These are phyloP conservation scores for Yarrowia bubula DNA, from an alignment of 805 yeast species.

Conservation along the genomic window DNA sequence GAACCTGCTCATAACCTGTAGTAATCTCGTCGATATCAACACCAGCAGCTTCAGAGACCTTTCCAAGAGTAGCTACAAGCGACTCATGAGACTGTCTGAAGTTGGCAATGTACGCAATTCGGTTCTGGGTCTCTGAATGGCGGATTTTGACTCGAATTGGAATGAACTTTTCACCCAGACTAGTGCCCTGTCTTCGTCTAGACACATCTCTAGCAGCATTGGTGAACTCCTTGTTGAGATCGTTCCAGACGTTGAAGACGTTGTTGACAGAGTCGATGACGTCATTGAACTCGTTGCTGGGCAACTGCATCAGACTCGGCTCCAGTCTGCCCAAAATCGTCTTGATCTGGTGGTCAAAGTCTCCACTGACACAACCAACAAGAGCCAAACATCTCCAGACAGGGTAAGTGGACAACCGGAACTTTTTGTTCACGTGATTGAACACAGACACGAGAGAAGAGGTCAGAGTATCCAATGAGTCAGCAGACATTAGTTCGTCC, in stretches of 20 bases:
- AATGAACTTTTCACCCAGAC: conserved; percentile 59
- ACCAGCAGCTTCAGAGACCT: conserved; percentile 28
- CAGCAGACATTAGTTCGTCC: conserved; percentile 52
- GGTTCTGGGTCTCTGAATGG: conserved; percentile 43
- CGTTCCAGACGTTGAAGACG: conserved; percentile 55
- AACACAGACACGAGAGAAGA: conserved; percentile 51
- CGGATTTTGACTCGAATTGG: conserved; percentile 58
- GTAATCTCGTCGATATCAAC: conserved; percentile 27
- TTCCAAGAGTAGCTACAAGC: conserved; percentile 43
- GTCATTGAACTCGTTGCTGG: conserved; percentile 44
- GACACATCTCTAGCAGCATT: conserved; percentile 69
- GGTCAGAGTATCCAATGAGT: conserved; percentile 47
- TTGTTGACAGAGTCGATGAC: conserved; percentile 38
- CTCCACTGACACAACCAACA: conserved; percentile 63
- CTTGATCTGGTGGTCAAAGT: conserved; percentile 49
- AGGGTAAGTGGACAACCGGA: conserved; percentile 62
- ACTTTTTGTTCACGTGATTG: conserved; percentile 56
- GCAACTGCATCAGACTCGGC: conserved; percentile 45
- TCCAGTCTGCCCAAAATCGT: conserved; percentile 42
- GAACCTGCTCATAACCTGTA: conserved; percentile 35
- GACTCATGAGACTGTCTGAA: conserved; percentile 58
- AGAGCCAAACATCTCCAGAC: conserved; percentile 59
- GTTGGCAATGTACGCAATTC: conserved; percentile 44
- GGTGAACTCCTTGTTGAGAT: conserved; percentile 59
- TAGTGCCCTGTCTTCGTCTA: conserved; percentile 50